Conservation (phyloP, 1,284 basidiomycete species). For the Trametes versicolor region DNA sequence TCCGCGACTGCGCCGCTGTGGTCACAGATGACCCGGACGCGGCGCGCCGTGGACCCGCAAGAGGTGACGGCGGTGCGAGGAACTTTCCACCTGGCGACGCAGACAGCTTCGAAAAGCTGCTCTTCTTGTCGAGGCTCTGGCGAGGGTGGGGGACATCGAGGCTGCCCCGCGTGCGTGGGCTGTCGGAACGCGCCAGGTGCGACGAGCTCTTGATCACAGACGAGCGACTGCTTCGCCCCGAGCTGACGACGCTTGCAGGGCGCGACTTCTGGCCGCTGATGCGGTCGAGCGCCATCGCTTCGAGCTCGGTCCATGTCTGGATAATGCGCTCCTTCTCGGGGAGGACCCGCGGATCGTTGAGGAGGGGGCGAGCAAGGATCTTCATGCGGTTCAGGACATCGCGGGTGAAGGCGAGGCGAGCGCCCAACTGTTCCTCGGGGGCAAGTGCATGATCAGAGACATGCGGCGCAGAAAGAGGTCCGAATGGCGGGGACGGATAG, state of each 20-base stretch:
- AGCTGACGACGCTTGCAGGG: slow-evolving; percentile 66
- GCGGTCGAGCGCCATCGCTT: slow-evolving; percentile 80
- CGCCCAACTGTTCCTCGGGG: slow-evolving; percentile 72
- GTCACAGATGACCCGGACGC: slow-evolving; percentile 55
- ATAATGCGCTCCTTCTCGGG: slow-evolving; percentile 69
- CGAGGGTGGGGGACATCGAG: slow-evolving; percentile 37
- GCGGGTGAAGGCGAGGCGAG: slow-evolving; percentile 70
- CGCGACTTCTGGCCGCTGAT: slow-evolving; percentile 69
- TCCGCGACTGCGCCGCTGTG: slow-evolving; percentile 45
- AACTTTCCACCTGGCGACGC: slow-evolving; percentile 53
- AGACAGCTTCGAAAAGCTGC: slow-evolving; percentile 64
- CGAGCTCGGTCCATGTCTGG: slow-evolving; percentile 82
- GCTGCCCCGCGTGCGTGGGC: slow-evolving; percentile 34
- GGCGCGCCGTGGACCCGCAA: slow-evolving; percentile 52
- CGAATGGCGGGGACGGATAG: slow-evolving; percentile 66
- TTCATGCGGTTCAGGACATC: slow-evolving; percentile 58
- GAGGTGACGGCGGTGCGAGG: slow-evolving; percentile 56
- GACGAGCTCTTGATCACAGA: slow-evolving; percentile 48
- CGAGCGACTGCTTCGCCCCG: slow-evolving; percentile 62
- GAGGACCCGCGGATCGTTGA: slow-evolving; percentile 65
- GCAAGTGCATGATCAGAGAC: slow-evolving; percentile 50
- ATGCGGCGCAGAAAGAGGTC: slow-evolving; percentile 61
- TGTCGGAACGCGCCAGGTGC: slow-evolving; percentile 43
- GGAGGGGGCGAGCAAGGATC: slow-evolving; percentile 50
- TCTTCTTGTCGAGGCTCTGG: slow-evolving; percentile 36